Evolutionary conservation across 169 alveolate species (phyloP).

Genomic region (Cryptosporidium andersoni): DNA sequence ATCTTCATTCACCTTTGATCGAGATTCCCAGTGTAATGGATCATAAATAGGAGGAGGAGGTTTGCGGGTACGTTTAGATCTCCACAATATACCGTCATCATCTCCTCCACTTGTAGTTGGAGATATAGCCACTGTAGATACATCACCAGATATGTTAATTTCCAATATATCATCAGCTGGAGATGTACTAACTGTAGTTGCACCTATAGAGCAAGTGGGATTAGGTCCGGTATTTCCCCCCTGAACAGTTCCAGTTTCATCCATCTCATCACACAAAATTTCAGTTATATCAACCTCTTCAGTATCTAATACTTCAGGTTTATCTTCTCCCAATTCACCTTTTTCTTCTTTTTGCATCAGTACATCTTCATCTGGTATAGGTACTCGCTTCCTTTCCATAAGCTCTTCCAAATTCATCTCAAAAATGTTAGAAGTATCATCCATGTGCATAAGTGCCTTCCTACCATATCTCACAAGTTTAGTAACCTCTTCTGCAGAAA

Average conservation of each 20-base stretch:
- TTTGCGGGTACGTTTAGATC: constrained; percentile 62
- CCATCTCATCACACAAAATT: constrained; percentile 66
- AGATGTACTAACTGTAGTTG: constrained; percentile 22
- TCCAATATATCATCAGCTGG: constrained; percentile 54
- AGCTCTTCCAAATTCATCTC: constrained; percentile 27
- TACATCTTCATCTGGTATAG: constrained; percentile 67
- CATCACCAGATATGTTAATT: not conserved
- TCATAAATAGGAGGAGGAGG: constrained; percentile 69
- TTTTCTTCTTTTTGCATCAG: constrained; percentile 67
- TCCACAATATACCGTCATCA: constrained; percentile 59
- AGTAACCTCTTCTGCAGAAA: constrained; percentile 68
- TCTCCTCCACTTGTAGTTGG: constrained; percentile 38
- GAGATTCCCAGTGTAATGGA: constrained; percentile 57
- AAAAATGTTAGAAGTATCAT: constrained; percentile 48
- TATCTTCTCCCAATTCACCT: constrained; percentile 22
- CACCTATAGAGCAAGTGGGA: not conserved
- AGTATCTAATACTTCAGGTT: not conserved
- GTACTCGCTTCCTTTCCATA: constrained; percentile 67
- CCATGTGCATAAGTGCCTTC: constrained; percentile 50
- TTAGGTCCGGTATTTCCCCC: not conserved
- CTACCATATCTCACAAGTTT: constrained; percentile 61
- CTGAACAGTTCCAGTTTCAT: not conserved
- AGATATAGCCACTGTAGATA: constrained; percentile 23
- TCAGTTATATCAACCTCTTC: constrained; percentile 69
- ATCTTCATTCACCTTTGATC: constrained; percentile 74